Evolutionary conservation across 1,284 basidiomycete genomes (phyloP).

Genomic region (Marasmius fiardii): DNA sequence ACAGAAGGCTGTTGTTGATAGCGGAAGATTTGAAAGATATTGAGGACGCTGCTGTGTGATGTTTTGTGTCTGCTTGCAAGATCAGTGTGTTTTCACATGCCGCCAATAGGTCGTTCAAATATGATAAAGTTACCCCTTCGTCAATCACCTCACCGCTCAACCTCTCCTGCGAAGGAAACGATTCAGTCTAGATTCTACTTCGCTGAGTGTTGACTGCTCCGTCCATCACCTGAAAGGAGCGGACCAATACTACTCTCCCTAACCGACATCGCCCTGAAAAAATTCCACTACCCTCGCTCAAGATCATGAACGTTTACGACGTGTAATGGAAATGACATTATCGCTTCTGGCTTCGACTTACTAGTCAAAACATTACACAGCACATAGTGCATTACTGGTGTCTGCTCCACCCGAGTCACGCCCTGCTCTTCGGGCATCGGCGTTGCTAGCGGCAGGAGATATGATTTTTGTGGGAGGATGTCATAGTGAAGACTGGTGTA

Average conservation of each 20-base stretch:
- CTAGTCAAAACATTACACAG: constrained; percentile 47
- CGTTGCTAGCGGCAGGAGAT: constrained; percentile 57
- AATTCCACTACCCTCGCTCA: constrained; percentile 22
- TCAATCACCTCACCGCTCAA: constrained; percentile 60
- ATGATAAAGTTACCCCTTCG: constrained; percentile 67
- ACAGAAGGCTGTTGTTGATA: constrained; percentile 49
- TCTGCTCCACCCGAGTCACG: constrained; percentile 36
- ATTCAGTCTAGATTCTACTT: constrained; percentile 50
- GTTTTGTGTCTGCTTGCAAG: constrained; percentile 69
- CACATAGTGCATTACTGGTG: constrained; percentile 33
- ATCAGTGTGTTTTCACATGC: constrained; percentile 35
- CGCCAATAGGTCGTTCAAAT: constrained; percentile 70
- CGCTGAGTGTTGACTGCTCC: constrained; percentile 75
- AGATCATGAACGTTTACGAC: constrained; percentile 18
- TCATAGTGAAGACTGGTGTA: too few species aligned
- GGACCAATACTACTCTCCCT: constrained; percentile 61
- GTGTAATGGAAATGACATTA: constrained; percentile 16
- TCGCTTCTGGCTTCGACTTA: constrained; percentile 8
- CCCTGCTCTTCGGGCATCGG: constrained; percentile 43
- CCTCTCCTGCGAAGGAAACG: constrained; percentile 35
- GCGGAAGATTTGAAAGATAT: constrained; percentile 40
- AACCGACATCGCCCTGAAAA: constrained; percentile 48
- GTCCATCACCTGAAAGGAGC: constrained; percentile 76
- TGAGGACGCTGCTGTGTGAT: constrained; percentile 65
- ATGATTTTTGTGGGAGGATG: constrained; percentile 64